These are phyloP conservation scores for Sporothrix protearum DNA, from an alignment of 2,329 filamentous ascomycete species.

Conservation along the genomic window DNA sequence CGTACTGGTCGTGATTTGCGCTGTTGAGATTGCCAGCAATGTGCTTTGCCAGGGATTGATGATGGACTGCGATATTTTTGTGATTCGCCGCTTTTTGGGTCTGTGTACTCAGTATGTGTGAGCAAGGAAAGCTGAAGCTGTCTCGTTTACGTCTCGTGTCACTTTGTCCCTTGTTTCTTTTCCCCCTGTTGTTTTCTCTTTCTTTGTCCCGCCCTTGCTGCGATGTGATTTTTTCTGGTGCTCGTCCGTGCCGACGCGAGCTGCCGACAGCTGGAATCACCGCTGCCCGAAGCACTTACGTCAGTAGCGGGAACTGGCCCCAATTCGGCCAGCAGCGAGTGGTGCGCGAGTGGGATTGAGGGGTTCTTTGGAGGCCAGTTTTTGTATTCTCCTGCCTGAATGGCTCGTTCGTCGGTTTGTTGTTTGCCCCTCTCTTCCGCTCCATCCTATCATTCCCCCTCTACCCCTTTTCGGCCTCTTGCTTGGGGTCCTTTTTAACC, in stretches of 20 bases:
- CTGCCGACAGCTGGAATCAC: slow-evolving; percentile 9
- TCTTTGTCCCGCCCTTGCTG: not conserved
- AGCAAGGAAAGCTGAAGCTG: not conserved
- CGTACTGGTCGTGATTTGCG: slow-evolving; percentile 6
- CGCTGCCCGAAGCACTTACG: slow-evolving; percentile 5
- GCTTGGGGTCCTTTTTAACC: not conserved
- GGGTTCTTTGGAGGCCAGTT: not conserved
- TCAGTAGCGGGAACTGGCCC: slow-evolving; percentile 12
- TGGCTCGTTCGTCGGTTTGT: not conserved
- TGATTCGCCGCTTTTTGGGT: slow-evolving; percentile 6
- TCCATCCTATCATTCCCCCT: not conserved
- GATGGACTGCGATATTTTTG: slow-evolving; percentile 22
- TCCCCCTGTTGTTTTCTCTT: not conserved
- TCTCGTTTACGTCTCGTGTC: not conserved
- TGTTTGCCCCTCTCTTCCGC: not conserved
- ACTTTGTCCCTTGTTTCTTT: not conserved
- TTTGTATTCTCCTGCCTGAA: not conserved
- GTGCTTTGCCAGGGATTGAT: not conserved
- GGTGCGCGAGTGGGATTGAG: not conserved
- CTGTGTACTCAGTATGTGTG: not conserved
- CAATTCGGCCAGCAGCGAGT: not conserved
- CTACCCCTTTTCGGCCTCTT: not conserved
- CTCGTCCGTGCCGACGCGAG: not conserved
- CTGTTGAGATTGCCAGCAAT: not conserved
- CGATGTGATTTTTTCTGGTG: not conserved